Evolutionary conservation across 108 stramenopile species (phyloP).

Genomic region (Asterionellopsis glacialis): DNA sequence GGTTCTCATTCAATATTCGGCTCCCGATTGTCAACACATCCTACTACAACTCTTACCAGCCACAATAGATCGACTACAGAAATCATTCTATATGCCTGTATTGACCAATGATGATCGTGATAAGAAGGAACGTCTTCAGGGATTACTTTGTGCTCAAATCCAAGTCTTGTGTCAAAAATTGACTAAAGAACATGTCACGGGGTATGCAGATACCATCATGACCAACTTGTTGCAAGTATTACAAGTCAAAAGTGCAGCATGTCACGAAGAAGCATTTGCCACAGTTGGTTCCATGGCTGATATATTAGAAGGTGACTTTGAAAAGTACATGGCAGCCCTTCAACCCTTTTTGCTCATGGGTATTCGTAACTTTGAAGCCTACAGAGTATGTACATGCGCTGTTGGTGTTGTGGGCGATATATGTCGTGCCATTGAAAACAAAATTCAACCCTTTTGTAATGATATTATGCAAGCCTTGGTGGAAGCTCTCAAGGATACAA

Average conservation of each 20-base stretch:
- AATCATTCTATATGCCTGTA: conserved; percentile 62
- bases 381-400: conserved; percentile 88
- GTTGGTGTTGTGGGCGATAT: conserved; percentile 94
- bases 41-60: conserved; percentile 69
- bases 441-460: conserved; percentile 86
- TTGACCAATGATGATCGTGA: conserved; percentile 86
- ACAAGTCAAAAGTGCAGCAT: conserved; percentile 73
- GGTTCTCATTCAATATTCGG: conserved; percentile 78
- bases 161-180: conserved; percentile 80
- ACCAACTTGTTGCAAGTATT: conserved; percentile 79
- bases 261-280: conserved; percentile 93
- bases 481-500: conserved; percentile 76
- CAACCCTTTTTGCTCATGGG: conserved; percentile 79
- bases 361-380: conserved; percentile 86
- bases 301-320: conserved; percentile 80
- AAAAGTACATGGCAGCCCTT: conserved; percentile 87
- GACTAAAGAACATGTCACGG: conserved; percentile 60
- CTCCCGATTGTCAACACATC: conserved; percentile 65
- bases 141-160: conserved; percentile 79
- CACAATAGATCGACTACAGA: conserved; percentile 71
- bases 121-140: conserved; percentile 79
- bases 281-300: conserved; percentile 86
- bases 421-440: conserved; percentile 76
- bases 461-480: conserved; percentile 89
- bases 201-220: conserved; percentile 84